phyloP scores from a whole-genome alignment of 805 yeast genomes.

The Kodamaea neixiangensis region DNA sequence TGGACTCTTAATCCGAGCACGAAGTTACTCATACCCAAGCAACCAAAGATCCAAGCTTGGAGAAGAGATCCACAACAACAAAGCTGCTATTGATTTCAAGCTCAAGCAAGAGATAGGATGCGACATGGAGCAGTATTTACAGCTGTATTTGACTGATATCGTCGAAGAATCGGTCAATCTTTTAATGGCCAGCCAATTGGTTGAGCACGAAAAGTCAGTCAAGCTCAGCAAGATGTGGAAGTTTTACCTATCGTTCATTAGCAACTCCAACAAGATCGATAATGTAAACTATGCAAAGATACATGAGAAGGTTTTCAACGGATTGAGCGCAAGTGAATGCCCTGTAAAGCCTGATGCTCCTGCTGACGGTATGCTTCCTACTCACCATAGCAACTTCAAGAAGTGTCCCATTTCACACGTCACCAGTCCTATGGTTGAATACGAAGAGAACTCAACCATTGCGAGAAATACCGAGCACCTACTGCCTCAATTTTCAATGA shows the following conservation, averaged over 20 bases:
- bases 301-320: constrained; percentile 30
- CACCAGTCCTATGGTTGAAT: constrained; percentile 20
- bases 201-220: constrained; percentile 17
- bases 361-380: not conserved
- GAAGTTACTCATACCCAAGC: constrained; percentile 1
- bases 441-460: constrained; percentile 11
- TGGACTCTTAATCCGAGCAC: constrained; percentile 33
- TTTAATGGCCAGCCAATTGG: constrained; percentile 12
- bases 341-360: constrained; percentile 2
- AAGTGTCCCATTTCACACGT: constrained; percentile 29
- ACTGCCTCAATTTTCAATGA: not conserved
- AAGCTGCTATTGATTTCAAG: constrained; percentile 6
- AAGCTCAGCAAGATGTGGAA: constrained; percentile 38
- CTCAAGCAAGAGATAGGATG: constrained; percentile 10
- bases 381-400: constrained; percentile 7
- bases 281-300: constrained; percentile 33
- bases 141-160: constrained; percentile 11
- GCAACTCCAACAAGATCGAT: constrained; percentile 29
- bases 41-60: constrained; percentile 13
- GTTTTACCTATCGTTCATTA: constrained; percentile 39
- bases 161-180: constrained; percentile 16
- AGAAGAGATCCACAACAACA: constrained; percentile 5
- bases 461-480: not conserved
- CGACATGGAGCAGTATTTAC: constrained; percentile 13
- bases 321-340: constrained; percentile 1